Conservation (phyloP, 352 stramenopile genomes). For the Phytophthora aleatoria region DNA sequence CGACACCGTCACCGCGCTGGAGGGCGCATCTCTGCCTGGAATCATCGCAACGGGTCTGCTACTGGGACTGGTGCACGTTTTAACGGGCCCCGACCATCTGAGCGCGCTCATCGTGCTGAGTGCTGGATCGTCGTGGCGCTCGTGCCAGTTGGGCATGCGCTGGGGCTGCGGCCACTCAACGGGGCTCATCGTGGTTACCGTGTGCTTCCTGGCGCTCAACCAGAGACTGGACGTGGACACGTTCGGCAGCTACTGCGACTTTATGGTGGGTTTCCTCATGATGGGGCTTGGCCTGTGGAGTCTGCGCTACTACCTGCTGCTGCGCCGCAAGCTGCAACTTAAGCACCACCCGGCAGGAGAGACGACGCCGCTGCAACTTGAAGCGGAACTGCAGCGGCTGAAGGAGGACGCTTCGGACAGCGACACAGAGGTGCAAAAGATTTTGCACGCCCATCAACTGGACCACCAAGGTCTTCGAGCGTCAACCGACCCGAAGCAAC, state of each 20-base stretch:
- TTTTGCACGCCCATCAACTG: slow-evolving; percentile 40
- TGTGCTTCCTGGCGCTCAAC: slow-evolving; percentile 60
- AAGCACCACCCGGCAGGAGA: slow-evolving; percentile 27
- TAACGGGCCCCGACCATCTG: slow-evolving; percentile 84
- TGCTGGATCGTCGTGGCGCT: slow-evolving; percentile 66
- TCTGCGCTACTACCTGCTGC: slow-evolving; percentile 51
- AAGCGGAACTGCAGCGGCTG: slow-evolving; percentile 16
- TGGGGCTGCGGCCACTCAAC: slow-evolving; percentile 90
- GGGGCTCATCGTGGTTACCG: slow-evolving; percentile 75
- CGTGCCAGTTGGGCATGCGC: slow-evolving; percentile 82
- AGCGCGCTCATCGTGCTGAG: slow-evolving; percentile 86
- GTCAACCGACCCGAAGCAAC: slow-evolving; percentile 6
- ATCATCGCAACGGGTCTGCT: slow-evolving; percentile 51
- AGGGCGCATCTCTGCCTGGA: slow-evolving; percentile 39
- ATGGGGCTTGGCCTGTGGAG: slow-evolving; percentile 63
- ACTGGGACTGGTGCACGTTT: slow-evolving; percentile 54
- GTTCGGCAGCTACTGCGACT: slow-evolving; percentile 68
- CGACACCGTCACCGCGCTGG: slow-evolving; percentile 37
- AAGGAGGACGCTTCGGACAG: slow-evolving; percentile 22
- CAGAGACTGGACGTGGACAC: slow-evolving; percentile 49
- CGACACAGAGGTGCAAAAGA: slow-evolving; percentile 43
- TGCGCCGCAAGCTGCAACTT: slow-evolving; percentile 39
- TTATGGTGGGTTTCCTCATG: slow-evolving; percentile 79
- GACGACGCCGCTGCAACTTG: slow-evolving; percentile 37
- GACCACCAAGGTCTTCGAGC: slow-evolving; percentile 31